A percentile compares a stretch with the other conserved stretches of the same genome.
phyloP scores from a whole-genome alignment of 108 stramenopile species.

The Chaetoceros muelleri region DNA sequence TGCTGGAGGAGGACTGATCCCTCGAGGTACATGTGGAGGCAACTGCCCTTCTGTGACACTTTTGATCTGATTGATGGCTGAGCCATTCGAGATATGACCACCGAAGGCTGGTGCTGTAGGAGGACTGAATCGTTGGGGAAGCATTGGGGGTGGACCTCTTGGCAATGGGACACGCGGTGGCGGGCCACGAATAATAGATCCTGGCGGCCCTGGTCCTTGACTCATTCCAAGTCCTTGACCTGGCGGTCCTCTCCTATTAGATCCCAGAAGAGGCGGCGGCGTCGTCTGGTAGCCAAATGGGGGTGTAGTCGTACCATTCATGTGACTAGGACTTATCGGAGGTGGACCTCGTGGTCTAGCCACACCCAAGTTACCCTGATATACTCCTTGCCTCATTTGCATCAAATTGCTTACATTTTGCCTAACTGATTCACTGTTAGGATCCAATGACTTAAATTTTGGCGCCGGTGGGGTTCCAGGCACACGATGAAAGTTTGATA shows the following conservation, averaged over 20 bases:
- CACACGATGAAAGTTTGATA: not conserved
- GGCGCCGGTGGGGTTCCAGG: not conserved
- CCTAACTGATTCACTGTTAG: not conserved
- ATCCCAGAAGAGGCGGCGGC: not conserved
- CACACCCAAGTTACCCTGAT: no score
- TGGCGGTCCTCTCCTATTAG: constrained; percentile 6
- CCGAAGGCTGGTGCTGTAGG: constrained; percentile 9
- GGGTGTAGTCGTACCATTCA: constrained; percentile 1
- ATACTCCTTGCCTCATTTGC: no score
- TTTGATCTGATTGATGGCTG: constrained; percentile 14
- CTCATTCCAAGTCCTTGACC: constrained; percentile 4
- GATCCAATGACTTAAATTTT: not conserved
- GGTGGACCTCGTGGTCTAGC: not conserved
- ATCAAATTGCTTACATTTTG: not conserved
- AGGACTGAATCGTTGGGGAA: constrained; percentile 28
- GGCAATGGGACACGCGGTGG: constrained; percentile 37
- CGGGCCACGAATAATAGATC: constrained; percentile 6
- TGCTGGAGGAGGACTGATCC: not conserved
- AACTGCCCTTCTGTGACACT: no score
- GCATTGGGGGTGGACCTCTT: constrained; percentile 42
- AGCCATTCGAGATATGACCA: constrained; percentile 13
- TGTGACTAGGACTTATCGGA: not conserved
- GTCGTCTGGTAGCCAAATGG: constrained; percentile 4
- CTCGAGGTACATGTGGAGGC: not conserved
- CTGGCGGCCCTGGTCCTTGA: constrained; percentile 7